phyloP scores from a whole-genome alignment of 352 stramenopile genomes.

The Globisporangium solare region DNA sequence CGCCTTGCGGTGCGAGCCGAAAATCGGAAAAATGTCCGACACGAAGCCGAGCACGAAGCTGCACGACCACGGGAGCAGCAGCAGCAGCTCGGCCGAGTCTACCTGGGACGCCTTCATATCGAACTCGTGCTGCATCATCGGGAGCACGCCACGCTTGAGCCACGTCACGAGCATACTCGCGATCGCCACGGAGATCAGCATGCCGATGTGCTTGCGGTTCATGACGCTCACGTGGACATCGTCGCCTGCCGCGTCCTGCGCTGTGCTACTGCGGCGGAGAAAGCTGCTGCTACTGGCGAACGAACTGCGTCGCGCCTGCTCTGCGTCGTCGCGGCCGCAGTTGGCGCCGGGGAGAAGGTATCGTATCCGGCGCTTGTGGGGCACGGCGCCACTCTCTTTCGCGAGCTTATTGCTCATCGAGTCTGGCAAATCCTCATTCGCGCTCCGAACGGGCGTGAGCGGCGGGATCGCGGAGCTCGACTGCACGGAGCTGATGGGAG shows the following conservation, averaged over 20 bases:
- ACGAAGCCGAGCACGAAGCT: conserved; percentile 18
- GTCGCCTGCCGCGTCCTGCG: background rate
- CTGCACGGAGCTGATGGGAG: conserved; percentile 7
- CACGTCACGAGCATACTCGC: conserved; percentile 36
- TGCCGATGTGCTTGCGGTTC: conserved; percentile 24
- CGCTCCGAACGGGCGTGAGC: background rate
- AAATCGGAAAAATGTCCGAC: conserved; percentile 20
- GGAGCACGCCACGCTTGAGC: conserved; percentile 41
- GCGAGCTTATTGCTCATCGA: conserved; percentile 3
- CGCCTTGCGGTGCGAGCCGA: conserved; percentile 16
- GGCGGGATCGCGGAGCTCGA: background rate
- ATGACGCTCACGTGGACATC: conserved; percentile 15
- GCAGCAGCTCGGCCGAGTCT: conserved; percentile 28
- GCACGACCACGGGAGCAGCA: conserved; percentile 40
- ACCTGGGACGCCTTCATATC: conserved; percentile 34
- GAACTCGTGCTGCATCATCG: conserved; percentile 29
- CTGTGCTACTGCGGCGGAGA: too few species aligned
- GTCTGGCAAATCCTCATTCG: background rate
- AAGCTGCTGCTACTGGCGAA: too few species aligned
- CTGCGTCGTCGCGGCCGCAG: background rate
- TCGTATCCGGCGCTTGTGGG: conserved; percentile 1
- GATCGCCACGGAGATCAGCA: conserved; percentile 32
- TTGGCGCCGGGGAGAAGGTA: background rate
- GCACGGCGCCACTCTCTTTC: background rate
- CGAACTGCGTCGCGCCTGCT: background rate